phyloP scores from a whole-genome alignment of 2,329 filamentous ascomycete genomes.

The Myriosclerotinia scirpicola region DNA sequence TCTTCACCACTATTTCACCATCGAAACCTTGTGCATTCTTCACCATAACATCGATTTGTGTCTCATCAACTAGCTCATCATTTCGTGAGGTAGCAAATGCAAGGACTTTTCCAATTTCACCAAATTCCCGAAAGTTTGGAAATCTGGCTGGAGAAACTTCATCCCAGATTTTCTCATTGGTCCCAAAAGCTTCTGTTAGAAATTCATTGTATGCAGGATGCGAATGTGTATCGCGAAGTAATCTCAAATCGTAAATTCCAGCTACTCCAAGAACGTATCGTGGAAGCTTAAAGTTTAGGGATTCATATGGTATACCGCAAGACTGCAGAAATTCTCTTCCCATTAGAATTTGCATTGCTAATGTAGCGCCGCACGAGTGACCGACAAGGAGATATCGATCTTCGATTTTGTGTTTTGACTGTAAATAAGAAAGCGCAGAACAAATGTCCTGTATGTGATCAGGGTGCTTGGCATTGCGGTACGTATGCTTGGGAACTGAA shows the following conservation, averaged over 20 bases:
- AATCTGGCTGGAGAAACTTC: slow-evolving; percentile 39
- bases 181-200: slow-evolving; percentile 47
- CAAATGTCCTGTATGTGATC: slow-evolving; percentile 60
- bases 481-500: slow-evolving; percentile 20
- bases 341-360: slow-evolving; percentile 54
- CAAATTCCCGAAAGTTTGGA: slow-evolving; percentile 9
- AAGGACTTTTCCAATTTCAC: slow-evolving; percentile 24
- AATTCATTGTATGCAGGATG: slow-evolving; percentile 32
- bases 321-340: slow-evolving; percentile 12
- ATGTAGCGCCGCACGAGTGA: slow-evolving; percentile 62
- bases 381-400: slow-evolving; percentile 56
- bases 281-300: slow-evolving; percentile 9
- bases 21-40: background rate
- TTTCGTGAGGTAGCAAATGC: slow-evolving; percentile 43
- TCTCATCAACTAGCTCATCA: slow-evolving; percentile 43
- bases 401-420: slow-evolving; percentile 47
- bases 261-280: slow-evolving; percentile 48
- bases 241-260: slow-evolving; percentile 63
- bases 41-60: slow-evolving; percentile 36
- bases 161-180: slow-evolving; percentile 52
- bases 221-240: slow-evolving; percentile 29
- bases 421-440: slow-evolving; percentile 51
- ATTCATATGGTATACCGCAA: slow-evolving; percentile 5
- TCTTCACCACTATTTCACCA: slow-evolving; percentile 1
- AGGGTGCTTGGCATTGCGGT: slow-evolving; percentile 55